Conservation (phyloP, 2,329 filamentous ascomycete species). For the Fusarium sp. region DNA sequence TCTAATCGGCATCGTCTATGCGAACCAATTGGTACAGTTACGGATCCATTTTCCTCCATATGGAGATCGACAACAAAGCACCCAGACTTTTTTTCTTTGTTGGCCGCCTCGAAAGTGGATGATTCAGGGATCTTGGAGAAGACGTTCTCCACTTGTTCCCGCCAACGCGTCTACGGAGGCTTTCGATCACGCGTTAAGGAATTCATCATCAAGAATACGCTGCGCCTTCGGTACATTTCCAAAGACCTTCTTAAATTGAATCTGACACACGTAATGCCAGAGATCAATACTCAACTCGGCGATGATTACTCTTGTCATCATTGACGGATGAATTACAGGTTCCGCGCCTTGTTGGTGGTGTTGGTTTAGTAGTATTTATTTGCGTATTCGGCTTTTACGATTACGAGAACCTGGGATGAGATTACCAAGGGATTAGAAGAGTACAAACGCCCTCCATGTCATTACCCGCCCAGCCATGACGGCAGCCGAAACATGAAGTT, state of each 20-base stretch:
- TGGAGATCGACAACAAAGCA: slow-evolving; percentile 31
- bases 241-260: slow-evolving; percentile 16
- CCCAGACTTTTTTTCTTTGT: slow-evolving; percentile 16
- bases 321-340: background rate
- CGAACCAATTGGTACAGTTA: slow-evolving; percentile 4
- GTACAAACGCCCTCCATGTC: background rate
- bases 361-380: slow-evolving; percentile 6
- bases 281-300: slow-evolving; percentile 16
- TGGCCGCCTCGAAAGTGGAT: slow-evolving; percentile 38
- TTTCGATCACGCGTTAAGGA: slow-evolving; percentile 4
- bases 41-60: slow-evolving; percentile 6
- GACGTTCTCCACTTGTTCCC: slow-evolving; percentile 29
- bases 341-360: background rate
- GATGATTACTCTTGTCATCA: background rate
- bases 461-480: background rate
- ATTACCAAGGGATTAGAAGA: background rate
- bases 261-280: slow-evolving; percentile 4
- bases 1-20: background rate
- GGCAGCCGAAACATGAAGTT: background rate
- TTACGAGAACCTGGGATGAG: slow-evolving; percentile 24
- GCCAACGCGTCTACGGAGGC: slow-evolving; percentile 23
- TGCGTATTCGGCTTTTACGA: slow-evolving; percentile 40
- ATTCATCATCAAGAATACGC: background rate
- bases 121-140: slow-evolving; percentile 20
- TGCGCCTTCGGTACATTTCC: slow-evolving; percentile 10